A percentile compares a stretch with the other conserved stretches of the same genome.
These are phyloP conservation scores for Sphagnum magellanicum DNA, from an alignment of 228 moss, liverwort and hornwort genomes.

Conservation along the genomic window DNA sequence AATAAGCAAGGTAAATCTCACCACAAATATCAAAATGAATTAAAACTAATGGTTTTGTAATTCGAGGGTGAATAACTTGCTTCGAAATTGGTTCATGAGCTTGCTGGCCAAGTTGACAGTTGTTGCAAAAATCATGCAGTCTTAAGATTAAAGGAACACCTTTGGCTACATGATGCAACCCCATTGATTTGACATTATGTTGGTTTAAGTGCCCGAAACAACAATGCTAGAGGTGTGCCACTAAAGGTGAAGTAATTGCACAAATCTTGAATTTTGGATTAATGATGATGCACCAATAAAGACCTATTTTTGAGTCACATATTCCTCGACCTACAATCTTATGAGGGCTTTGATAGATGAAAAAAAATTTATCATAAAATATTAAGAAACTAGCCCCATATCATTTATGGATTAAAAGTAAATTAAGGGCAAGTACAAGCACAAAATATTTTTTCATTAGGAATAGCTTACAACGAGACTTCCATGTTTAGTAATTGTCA, in stretches of 20 bases:
- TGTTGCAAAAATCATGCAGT: background rate
- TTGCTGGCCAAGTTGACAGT: background rate
- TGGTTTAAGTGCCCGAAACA: background rate
- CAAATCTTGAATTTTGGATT: background rate
- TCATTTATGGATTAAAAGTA: background rate
- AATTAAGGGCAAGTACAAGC: background rate
- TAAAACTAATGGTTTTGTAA: background rate
- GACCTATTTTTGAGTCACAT: background rate
- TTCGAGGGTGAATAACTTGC: background rate
- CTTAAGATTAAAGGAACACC: background rate
- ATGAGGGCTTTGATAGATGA: background rate
- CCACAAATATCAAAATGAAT: background rate
- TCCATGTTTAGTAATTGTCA: too few relatives aligned
- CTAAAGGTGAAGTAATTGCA: background rate
- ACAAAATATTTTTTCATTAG: background rate
- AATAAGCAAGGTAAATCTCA: background rate
- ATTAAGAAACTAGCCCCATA: background rate
- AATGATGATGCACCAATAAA: background rate
- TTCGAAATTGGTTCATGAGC: background rate
- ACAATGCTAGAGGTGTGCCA: background rate
- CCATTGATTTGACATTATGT: background rate
- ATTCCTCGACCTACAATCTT: background rate
- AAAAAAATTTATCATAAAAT: background rate
- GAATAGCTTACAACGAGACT: too few relatives aligned
- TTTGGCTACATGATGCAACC: background rate